A percentile compares a stretch with the other conserved stretches of the same genome.
Conservation (phyloP, 2,329 filamentous ascomycete genomes). For the Pseudogymnoascus sp. region DNA sequence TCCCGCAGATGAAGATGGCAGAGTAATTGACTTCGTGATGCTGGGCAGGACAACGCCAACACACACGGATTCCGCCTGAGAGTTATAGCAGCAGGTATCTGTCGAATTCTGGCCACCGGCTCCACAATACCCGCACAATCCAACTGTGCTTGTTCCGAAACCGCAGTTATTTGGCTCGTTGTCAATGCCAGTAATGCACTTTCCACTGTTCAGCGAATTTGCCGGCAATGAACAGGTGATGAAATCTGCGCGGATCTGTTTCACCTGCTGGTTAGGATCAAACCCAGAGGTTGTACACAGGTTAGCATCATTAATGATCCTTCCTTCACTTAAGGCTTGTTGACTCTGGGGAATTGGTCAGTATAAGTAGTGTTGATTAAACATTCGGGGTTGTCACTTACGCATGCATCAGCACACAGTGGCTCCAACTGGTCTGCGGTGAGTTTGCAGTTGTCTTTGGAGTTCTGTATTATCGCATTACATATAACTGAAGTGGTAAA, state of each 20-base stretch:
- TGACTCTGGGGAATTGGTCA: slow-evolving; percentile 48
- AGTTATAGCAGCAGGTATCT: slow-evolving; percentile 86
- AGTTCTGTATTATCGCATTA: slow-evolving; percentile 90
- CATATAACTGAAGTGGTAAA: slow-evolving; percentile 90
- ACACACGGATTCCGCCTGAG: slow-evolving; percentile 66
- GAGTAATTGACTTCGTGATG: slow-evolving; percentile 59
- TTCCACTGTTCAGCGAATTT: slow-evolving; percentile 58
- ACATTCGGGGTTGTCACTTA: slow-evolving; percentile 34
- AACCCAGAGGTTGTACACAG: slow-evolving; percentile 48
- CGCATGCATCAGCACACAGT: slow-evolving; percentile 84
- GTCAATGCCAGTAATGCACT: slow-evolving; percentile 64
- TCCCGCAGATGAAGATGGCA: slow-evolving; percentile 42
- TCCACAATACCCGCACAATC: slow-evolving; percentile 81
- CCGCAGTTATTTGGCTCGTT: slow-evolving; percentile 89
- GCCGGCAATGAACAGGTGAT: slow-evolving; percentile 77
- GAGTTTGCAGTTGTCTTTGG: slow-evolving; percentile 59
- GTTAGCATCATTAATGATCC: slow-evolving; percentile 63
- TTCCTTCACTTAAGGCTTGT: slow-evolving; percentile 80
- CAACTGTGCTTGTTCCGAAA: slow-evolving; percentile 60
- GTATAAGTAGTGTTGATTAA: slow-evolving; percentile 18
- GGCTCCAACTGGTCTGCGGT: slow-evolving; percentile 57
- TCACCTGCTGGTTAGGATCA: slow-evolving; percentile 53
- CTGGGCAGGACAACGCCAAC: slow-evolving; percentile 68
- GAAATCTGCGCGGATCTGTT: slow-evolving; percentile 86
- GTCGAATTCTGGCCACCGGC: slow-evolving; percentile 81